phyloP scores from a whole-genome alignment of 2,329 filamentous ascomycete genomes.

The Helminthosporium solani region DNA sequence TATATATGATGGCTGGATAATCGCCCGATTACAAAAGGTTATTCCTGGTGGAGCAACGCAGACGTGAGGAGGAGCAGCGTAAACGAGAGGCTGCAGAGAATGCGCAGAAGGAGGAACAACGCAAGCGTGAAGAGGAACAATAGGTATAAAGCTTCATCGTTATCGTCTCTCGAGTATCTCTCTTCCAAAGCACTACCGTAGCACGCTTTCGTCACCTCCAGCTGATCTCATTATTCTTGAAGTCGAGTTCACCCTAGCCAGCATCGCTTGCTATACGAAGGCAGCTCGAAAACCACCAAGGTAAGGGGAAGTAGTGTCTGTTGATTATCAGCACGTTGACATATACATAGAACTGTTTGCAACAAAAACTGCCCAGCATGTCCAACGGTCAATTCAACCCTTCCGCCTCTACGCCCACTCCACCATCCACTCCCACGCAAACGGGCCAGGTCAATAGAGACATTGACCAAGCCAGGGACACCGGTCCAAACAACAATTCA shows the following conservation, averaged over 20 bases:
- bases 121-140: no score
- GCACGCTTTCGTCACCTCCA: no score
- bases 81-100: no score
- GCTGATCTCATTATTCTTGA: no score
- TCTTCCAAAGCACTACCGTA: no score
- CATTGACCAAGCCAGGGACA: background rate
- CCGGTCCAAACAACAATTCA: background rate
- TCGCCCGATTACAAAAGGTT: slow-evolving; percentile 10
- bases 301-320: background rate
- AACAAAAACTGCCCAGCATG: background rate
- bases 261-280: no score
- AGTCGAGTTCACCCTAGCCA: no score
- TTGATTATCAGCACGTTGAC: background rate
- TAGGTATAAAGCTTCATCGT: no score
- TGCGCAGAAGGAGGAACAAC: no score
- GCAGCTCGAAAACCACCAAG: background rate
- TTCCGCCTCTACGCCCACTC: background rate
- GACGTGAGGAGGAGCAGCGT: no score
- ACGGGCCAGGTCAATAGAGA: background rate
- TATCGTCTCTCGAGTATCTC: no score
- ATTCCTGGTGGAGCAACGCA: slow-evolving; percentile 9
- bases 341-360: background rate
- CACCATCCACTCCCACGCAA: background rate
- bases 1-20: slow-evolving; percentile 4
- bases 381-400: background rate